These are phyloP conservation scores for Colletotrichum paranaense DNA, from an alignment of 2,329 filamentous ascomycete species.

Conservation along the genomic window DNA sequence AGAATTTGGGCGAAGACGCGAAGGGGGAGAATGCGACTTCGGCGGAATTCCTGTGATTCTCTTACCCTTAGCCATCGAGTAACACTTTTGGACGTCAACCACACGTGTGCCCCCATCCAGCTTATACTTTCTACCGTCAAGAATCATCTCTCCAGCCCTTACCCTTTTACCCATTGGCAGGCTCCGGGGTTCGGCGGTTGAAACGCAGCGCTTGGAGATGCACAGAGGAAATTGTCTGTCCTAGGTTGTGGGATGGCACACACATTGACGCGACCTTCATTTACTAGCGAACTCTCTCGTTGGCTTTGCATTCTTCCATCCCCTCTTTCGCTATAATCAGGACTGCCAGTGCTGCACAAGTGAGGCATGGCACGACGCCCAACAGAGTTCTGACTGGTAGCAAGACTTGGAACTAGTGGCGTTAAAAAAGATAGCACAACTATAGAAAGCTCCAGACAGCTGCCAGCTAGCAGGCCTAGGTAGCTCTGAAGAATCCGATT, in stretches of 20 bases:
- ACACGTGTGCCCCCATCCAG: background rate
- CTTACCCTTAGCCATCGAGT: constrained; percentile 36
- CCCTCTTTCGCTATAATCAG: background rate
- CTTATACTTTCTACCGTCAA: constrained; percentile 6
- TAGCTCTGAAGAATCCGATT: background rate
- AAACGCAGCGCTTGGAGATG: constrained; percentile 34
- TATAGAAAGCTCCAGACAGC: background rate
- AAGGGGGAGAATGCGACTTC: background rate
- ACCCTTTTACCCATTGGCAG: constrained; percentile 11
- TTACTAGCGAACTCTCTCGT: background rate
- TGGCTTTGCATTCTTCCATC: background rate
- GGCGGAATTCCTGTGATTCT: constrained; percentile 7
- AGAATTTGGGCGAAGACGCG: background rate
- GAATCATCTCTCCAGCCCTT: background rate
- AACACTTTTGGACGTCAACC: constrained; percentile 8
- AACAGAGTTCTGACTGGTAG: too few relatives aligned
- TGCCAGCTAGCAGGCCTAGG: constrained; percentile 1
- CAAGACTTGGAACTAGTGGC: background rate
- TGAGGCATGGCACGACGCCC: background rate
- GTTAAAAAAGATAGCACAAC: background rate
- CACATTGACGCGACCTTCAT: background rate
- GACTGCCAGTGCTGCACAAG: background rate
- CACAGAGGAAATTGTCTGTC: constrained; percentile 22
- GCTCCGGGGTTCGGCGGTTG: constrained; percentile 30
- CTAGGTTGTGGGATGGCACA: constrained; percentile 9